Base-by-base conservation (phyloP, 225 moss, liverwort and hornwort species). In the Marchantia polymorpha region DNA sequence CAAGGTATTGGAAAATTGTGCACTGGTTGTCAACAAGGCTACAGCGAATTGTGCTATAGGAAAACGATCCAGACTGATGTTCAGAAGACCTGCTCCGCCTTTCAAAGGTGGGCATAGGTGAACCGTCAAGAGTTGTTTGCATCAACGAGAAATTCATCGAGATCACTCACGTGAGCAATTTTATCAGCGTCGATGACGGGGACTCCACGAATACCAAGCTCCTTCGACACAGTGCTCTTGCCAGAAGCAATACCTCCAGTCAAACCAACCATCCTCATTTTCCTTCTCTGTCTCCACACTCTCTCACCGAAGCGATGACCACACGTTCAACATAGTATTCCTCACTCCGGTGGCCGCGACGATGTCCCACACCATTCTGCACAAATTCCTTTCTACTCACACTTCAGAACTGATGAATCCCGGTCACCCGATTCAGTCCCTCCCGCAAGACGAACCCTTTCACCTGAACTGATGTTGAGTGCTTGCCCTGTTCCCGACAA, bases 231-330 rank as follows among this genome's bases (percentile, higher is more conserved):
- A 22, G 91, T 93, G 85, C 93, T 97, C 86, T 94, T 97, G 66
- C 93, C 93, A 22, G 93, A 93, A 48, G 93, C 92, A 79, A 97
- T 97, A 22, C 93, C 96, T 73, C 96, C 96, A 10, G 93, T 93
- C 58, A 97, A 80, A 8, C 96, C 94, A 29, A 97, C 94, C 83
- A 93, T 87, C 92, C 96, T 89, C 96, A 97, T 97, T 52, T 52
- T 73, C 12, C 67, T 14, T 12, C 8, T 61, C 61, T 6, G 0
- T 23, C 61, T 61, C 22, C 3, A n/a, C 22, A 22, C n/a, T 23
- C 7, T 16, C 17, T 59, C 22, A 61, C n/a, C 61, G n/a, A 22
- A 23, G 23, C 61, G 23, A 23, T 61, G 6, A 22, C n/a, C 13
- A 58, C 16, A 61, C 23, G 26, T 20, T 29, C 29, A 1, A 25